Evolutionary conservation across 2,329 filamentous ascomycete species (phyloP), one percentile per base, ranked within the genome.

Genomic region (Pseudocercospora fuligena): DNA sequence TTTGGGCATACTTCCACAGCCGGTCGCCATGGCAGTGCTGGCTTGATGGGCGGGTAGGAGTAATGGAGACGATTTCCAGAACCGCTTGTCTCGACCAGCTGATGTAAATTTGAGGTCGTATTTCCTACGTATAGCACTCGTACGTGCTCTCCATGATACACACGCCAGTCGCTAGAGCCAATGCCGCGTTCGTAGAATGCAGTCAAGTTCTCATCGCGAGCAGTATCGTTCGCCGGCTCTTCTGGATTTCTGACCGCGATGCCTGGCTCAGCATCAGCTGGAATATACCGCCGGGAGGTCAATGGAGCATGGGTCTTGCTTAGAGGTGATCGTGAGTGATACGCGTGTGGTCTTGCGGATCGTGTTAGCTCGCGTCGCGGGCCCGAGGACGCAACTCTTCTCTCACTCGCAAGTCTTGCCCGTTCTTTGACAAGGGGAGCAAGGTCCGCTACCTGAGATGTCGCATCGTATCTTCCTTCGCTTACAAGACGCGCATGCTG

Each of bases 111-210:
- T 4, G 61, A 25, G 5, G 62, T 61, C 5, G 14, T 11, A 49
- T 51, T 56, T 2, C 65, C 65, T 12, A 64, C 62, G 51, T 67
- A 67, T 31, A 67, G 29, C 29, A 65, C 51, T 7, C 65, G 65
- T 2, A 64, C 33, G 5, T 62, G 57, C 9, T 67, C 62, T 21
- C 51, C 62, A 16, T 57, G 61, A 47, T 64, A 67, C 11, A 67
- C 62, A 16, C 58, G 19, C 65, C 62, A 67, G 36, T 58, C 21
- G 9, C 36, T 21, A 7, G 61, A 60, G 14, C 29, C 57, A 11
- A 67, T 57, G 14, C 65, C 65, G 16, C 62, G 65, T 46, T 67
- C 61, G 31, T 64, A 67, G 62, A 67, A 67, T 2, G 36, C 43
- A 14, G 49, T 65, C 47, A 67, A 21, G 4, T 60, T 66, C 51